A percentile compares a stretch with the other conserved stretches of the same genome.
These are phyloP conservation scores for Beauveria asiatica DNA, from an alignment of 2,329 filamentous ascomycete species.

Conservation along the genomic window DNA sequence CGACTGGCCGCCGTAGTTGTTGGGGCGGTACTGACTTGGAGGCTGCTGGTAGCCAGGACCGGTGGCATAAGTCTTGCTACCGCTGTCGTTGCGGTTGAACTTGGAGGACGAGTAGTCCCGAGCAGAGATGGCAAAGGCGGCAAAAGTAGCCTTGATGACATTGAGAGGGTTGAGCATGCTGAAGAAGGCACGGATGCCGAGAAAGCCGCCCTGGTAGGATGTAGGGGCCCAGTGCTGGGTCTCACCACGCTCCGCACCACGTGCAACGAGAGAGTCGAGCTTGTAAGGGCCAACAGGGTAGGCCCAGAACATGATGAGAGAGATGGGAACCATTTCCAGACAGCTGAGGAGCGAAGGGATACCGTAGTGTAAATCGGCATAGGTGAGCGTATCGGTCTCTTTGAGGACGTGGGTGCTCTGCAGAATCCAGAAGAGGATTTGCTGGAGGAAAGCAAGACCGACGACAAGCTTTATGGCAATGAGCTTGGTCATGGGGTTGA, in stretches of 20 bases:
- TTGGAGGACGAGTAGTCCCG: constrained; percentile 5
- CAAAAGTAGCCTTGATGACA: constrained; percentile 8
- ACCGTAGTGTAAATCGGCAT: constrained; percentile 17
- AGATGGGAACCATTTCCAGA: constrained; percentile 20
- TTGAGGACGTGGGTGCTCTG: constrained; percentile 14
- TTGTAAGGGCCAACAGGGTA: constrained; percentile 18
- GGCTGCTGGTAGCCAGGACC: constrained; percentile 10
- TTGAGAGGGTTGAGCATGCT: constrained; percentile 13
- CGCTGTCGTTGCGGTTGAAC: background rate
- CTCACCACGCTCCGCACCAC: constrained; percentile 10
- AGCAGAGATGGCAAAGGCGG: background rate
- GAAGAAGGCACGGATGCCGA: constrained; percentile 14
- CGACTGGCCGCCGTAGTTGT: background rate
- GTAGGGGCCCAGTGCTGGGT: constrained; percentile 11
- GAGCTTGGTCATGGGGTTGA: constrained; percentile 11
- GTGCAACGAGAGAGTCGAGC: constrained; percentile 10
- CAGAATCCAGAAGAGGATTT: constrained; percentile 21
- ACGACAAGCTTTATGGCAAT: constrained; percentile 18
- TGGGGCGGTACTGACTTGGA: background rate
- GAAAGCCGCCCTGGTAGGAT: constrained; percentile 17
- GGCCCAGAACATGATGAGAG: constrained; percentile 18
- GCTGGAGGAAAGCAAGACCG: constrained; percentile 14
- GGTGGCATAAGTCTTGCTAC: background rate
- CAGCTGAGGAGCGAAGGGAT: constrained; percentile 18
- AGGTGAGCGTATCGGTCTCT: constrained; percentile 15